Evolutionary conservation across 805 yeast species (phyloP).

Genomic region (Nakazawaea anatomiae): DNA sequence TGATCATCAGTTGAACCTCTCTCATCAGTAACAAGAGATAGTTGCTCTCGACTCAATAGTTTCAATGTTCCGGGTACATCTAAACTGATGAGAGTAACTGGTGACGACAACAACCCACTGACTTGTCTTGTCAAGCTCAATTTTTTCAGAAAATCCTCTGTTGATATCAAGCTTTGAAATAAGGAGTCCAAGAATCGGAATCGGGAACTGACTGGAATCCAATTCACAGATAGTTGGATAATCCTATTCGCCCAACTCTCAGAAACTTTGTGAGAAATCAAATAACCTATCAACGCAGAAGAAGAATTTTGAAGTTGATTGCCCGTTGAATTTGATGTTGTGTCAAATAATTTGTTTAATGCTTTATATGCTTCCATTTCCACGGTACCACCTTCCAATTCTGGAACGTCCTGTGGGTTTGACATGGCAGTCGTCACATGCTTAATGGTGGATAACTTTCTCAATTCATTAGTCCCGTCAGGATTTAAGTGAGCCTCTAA

Average conservation of each 20-base stretch:
- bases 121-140: slow-evolving; percentile 15
- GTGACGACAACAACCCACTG: slow-evolving; percentile 59
- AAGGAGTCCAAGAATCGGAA: slow-evolving; percentile 30
- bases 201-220: slow-evolving; percentile 77
- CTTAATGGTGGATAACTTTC: slow-evolving; percentile 18
- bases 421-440: slow-evolving; percentile 23
- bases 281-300: slow-evolving; percentile 40
- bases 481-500: slow-evolving; percentile 10
- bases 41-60: slow-evolving; percentile 43
- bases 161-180: slow-evolving; percentile 13
- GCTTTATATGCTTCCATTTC: slow-evolving; percentile 24
- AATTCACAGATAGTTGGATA: slow-evolving; percentile 59
- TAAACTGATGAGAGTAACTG: slow-evolving; percentile 80
- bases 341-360: slow-evolving; percentile 56
- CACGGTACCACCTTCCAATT: slow-evolving; percentile 15
- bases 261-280: slow-evolving; percentile 21
- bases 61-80: slow-evolving; percentile 59
- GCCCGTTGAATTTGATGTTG: slow-evolving; percentile 41
- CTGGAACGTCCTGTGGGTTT: slow-evolving; percentile 1
- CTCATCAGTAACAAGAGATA: slow-evolving; percentile 37
- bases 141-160: slow-evolving; percentile 31
- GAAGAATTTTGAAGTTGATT: slow-evolving; percentile 54
- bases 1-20: slow-evolving; percentile 11
- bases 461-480: slow-evolving; percentile 2
- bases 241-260: slow-evolving; percentile 52